A percentile compares a stretch with the other conserved stretches of the same genome.
Evolutionary conservation across 495 filamentous ascomycete genomes (phyloP).

Genomic region (Penicillium angulare): DNA sequence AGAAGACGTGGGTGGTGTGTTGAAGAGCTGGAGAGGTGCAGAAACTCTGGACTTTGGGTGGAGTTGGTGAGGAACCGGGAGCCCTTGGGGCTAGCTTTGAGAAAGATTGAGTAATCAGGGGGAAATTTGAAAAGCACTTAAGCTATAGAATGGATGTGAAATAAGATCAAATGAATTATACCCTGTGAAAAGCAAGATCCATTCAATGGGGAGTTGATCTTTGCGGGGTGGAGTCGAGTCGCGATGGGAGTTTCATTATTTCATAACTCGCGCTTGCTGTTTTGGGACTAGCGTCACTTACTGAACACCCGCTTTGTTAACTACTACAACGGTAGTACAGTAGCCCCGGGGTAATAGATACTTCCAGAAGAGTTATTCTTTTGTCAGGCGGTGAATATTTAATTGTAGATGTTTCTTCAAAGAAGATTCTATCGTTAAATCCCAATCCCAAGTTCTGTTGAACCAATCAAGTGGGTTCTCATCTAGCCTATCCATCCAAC

Average conservation of each 20-base stretch:
- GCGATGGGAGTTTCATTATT: conserved; percentile 13
- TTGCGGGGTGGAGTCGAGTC: conserved; percentile 16
- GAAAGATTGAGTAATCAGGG: too few relatives aligned
- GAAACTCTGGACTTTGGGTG: too few relatives aligned
- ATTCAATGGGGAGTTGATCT: conserved; percentile 4
- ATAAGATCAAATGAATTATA: not conserved
- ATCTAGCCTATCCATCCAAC: too few relatives aligned
- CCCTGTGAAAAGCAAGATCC: not conserved
- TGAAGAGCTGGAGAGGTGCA: conserved; percentile 1
- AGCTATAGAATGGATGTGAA: not conserved
- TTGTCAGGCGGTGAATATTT: too few relatives aligned
- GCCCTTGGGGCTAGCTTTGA: too few relatives aligned
- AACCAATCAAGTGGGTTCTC: too few relatives aligned
- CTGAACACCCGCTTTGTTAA: conserved; percentile 1
- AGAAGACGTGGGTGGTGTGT: not conserved
- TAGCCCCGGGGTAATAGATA: not conserved
- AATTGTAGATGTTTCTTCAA: too few relatives aligned
- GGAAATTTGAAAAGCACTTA: not conserved
- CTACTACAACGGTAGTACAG: not conserved
- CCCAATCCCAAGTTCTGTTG: too few relatives aligned
- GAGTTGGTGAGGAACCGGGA: not conserved
- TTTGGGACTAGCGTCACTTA: conserved; percentile 44
- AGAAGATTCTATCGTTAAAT: too few relatives aligned
- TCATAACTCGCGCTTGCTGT: conserved; percentile 14
- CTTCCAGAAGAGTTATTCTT: too few relatives aligned